Base-by-base conservation (phyloP, 2,329 filamentous ascomycete species). In the Pestalotiopsis sp. region DNA sequence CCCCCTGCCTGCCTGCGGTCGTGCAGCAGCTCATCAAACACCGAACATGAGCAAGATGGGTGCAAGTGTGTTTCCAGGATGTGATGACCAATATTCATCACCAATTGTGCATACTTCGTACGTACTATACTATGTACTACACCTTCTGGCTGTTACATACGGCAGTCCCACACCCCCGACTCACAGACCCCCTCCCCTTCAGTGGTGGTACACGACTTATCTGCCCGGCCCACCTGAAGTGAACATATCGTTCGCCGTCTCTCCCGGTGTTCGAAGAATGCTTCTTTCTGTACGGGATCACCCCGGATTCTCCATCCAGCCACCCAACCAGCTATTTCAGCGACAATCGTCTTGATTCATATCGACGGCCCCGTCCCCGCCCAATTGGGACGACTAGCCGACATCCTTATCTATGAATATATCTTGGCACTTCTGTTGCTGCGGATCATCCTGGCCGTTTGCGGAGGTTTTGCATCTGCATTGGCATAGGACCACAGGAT, bases 361-460 rank as follows among this genome's bases (percentile, higher is more conserved):
- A 35, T 11, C 17, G 17, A 61, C 30, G 17, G 14, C 26, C 35
- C 58, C 58, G 30, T 61, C 58, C n/a, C 20, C 58, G 9, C 58
- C 58, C 26, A 61, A 61, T 61, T 39, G 35, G 38, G 58, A 17
- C 38, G 58, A 30, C 7, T 13, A 14, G 17, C 58, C 58, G 58
- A 39, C 10, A n/a, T 61, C 30, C 58, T 61, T 61, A 61, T 61
- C 58, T 61, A 20, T 61, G 58, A 39, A 39, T 61, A 61, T 26
- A 61, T 26, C 58, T 58, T 52, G 35, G 58, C 26, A 14, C 20
- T 35, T 20, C 58, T 20, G 24, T 35, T 58, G 22, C n/a, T 58
- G 24, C 22, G 56, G 22, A 10, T 26, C 56, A 26, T 13, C 56
- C 56, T 35, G 22, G 22, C 22, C 56, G 20, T 14, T 35, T 58